A percentile compares a stretch with the other conserved stretches of the same genome.
Conservation (phyloP, 2,329 filamentous ascomycete species). For the Colletotrichum tamarilloi region DNA sequence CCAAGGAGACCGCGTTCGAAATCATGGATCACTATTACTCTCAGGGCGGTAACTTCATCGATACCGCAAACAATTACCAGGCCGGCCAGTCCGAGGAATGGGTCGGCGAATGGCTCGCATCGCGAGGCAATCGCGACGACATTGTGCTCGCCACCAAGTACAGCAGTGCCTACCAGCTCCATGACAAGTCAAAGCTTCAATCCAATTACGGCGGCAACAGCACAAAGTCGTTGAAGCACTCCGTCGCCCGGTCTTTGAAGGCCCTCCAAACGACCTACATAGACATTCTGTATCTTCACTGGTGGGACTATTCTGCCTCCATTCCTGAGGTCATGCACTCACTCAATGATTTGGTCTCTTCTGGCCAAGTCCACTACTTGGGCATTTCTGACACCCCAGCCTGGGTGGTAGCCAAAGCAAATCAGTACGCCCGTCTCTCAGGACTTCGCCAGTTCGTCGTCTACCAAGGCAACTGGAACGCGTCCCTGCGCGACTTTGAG, state of each 20-base stretch:
- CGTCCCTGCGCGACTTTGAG: constrained; percentile 48
- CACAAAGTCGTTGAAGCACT: constrained; percentile 52
- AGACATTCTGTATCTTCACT: constrained; percentile 58
- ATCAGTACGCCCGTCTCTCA: constrained; percentile 45
- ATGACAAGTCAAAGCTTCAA: constrained; percentile 46
- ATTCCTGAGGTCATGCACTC: constrained; percentile 56
- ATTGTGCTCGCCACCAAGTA: constrained; percentile 68
- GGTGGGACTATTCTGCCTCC: constrained; percentile 54
- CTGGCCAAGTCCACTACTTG: constrained; percentile 53
- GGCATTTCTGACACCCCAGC: constrained; percentile 52
- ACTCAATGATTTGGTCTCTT: constrained; percentile 52
- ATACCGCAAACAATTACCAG: constrained; percentile 71
- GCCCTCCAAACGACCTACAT: constrained; percentile 58
- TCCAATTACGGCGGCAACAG: constrained; percentile 57
- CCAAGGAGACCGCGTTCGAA: not conserved
- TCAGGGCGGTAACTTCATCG: constrained; percentile 71
- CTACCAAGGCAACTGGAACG: constrained; percentile 52
- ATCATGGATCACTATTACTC: not conserved
- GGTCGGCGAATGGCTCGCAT: constrained; percentile 68
- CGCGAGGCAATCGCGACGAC: constrained; percentile 61
- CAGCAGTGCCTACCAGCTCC: constrained; percentile 57
- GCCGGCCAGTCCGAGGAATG: constrained; percentile 66
- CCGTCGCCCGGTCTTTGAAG: constrained; percentile 53
- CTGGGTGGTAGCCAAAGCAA: constrained; percentile 51
- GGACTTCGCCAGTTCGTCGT: constrained; percentile 49